phyloP scores from a whole-genome alignment of 148 eudicot species.

The Amaranthus cruentus region DNA sequence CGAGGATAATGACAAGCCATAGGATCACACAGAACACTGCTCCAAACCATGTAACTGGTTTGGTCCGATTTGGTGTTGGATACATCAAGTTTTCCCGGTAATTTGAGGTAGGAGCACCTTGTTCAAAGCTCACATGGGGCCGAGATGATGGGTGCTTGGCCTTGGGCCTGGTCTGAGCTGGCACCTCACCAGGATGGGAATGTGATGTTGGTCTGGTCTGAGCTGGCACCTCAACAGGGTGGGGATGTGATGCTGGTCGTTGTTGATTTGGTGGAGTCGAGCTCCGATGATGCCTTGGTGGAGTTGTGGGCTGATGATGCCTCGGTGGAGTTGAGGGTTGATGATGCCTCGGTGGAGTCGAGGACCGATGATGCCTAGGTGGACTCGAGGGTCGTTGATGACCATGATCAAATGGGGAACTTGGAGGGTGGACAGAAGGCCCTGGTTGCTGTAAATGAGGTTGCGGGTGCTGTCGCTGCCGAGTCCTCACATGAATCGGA shows the following conservation, averaged over 20 bases:
- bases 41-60: slow-evolving; percentile 51
- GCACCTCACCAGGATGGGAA: neutral
- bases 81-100: slow-evolving; percentile 27
- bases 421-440: neutral
- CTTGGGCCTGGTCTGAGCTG: slow-evolving; percentile 5
- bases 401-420: slow-evolving; percentile 1
- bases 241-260: slow-evolving; percentile 1
- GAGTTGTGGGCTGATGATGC: slow-evolving; percentile 3
- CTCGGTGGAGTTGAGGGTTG: slow-evolving; percentile 5
- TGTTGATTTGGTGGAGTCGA: slow-evolving; percentile 6
- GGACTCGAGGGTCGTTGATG: slow-evolving; percentile 13
- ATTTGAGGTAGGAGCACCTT: slow-evolving; percentile 1
- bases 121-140: slow-evolving; percentile 17
- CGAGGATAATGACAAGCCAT: slow-evolving; percentile 64
- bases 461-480: slow-evolving; percentile 2
- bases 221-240: slow-evolving; percentile 3
- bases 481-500: slow-evolving; percentile 22
- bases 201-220: neutral
- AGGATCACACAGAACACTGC: slow-evolving; percentile 61
- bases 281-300: slow-evolving; percentile 15
- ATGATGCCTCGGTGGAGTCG: neutral
- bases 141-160: slow-evolving; percentile 16
- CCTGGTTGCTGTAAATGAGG: slow-evolving; percentile 6
- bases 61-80: slow-evolving; percentile 39
- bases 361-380: slow-evolving; percentile 10